These are phyloP conservation scores for Globisporangium nunn DNA, from an alignment of 352 stramenopile species.

Conservation along the genomic window DNA sequence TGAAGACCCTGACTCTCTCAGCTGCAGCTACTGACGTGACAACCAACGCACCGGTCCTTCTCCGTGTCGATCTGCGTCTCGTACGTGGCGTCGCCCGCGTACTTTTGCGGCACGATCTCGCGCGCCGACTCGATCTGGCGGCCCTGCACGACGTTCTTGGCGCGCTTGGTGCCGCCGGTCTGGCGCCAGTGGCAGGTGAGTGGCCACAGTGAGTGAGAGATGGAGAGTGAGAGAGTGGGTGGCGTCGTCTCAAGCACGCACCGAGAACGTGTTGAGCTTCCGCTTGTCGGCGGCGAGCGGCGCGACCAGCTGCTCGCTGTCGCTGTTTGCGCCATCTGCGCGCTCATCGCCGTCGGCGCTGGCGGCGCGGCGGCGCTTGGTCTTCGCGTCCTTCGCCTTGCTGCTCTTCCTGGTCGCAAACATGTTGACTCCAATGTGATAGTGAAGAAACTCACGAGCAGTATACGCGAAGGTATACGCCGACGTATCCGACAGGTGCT, in stretches of 20 bases:
- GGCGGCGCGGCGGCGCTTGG: slow-evolving; percentile 13
- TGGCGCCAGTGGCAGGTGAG: slow-evolving; percentile 5
- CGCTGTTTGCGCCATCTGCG: not conserved
- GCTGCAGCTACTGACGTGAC: too few species aligned
- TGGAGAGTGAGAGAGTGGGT: not conserved
- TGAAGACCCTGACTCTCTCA: too few species aligned
- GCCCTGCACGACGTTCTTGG: slow-evolving; percentile 55
- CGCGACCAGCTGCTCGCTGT: slow-evolving; percentile 18
- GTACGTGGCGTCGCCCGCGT: slow-evolving; percentile 78
- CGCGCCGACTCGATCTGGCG: slow-evolving; percentile 59
- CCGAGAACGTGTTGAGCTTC: slow-evolving; percentile 60
- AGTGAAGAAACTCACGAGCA: not conserved
- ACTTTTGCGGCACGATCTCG: slow-evolving; percentile 70
- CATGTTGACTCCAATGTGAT: slow-evolving; percentile 2
- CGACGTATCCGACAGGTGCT: not conserved
- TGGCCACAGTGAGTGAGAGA: not conserved
- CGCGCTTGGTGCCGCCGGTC: slow-evolving; percentile 47
- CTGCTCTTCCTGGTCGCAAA: slow-evolving; percentile 10
- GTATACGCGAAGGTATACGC: not conserved
- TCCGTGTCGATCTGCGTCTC: slow-evolving; percentile 81
- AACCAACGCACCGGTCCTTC: slow-evolving; percentile 35
- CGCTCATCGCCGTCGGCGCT: slow-evolving; percentile 1
- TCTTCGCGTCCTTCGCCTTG: slow-evolving; percentile 19
- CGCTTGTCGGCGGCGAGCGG: slow-evolving; percentile 20
- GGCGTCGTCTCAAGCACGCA: slow-evolving; percentile 6